phyloP scores from a whole-genome alignment of 228 moss, liverwort and hornwort genomes.

The Sphagnum fallax region DNA sequence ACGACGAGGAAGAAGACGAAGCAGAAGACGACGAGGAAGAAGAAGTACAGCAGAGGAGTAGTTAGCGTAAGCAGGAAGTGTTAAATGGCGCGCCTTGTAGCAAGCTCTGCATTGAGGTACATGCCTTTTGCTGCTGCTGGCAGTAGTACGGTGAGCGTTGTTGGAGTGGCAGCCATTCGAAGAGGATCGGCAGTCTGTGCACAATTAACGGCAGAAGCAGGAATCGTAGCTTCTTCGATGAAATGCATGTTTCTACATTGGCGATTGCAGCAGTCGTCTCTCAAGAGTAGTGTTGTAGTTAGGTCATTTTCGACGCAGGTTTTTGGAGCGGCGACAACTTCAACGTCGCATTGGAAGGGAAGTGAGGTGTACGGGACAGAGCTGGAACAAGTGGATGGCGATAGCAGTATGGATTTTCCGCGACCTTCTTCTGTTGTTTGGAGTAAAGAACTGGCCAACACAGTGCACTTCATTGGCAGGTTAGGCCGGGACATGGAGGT shows the following conservation, averaged over 20 bases:
- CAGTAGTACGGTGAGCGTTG: neutral
- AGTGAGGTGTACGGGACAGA: conserved; percentile 12
- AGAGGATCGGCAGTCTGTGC: conserved; percentile 10
- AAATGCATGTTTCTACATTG: conserved; percentile 5
- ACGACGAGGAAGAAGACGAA: too few species aligned
- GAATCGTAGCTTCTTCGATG: neutral
- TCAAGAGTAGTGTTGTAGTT: neutral
- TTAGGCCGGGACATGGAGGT: conserved; percentile 74
- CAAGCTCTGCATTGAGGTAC: conserved; percentile 2
- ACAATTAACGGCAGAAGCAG: conserved; percentile 6
- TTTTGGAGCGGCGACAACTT: neutral
- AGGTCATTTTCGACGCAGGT: conserved; percentile 6
- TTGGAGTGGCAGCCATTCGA: conserved; percentile 8
- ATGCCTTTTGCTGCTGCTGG: neutral
- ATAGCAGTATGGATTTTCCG: conserved; percentile 52
- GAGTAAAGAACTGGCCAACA: conserved; percentile 72
- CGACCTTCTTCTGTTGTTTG: conserved; percentile 57
- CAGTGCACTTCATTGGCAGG: conserved; percentile 78
- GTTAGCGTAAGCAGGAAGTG: too few species aligned
- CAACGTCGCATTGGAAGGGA: conserved; percentile 27
- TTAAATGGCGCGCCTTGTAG: conserved; percentile 12
- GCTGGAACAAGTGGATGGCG: conserved; percentile 32
- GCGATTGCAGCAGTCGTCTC: too few species aligned
- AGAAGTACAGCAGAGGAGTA: too few species aligned
- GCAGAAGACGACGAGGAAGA: too few species aligned